Evolutionary conservation across 768 basidiomycete species (phyloP), one percentile per base, ranked within the genome.

Genomic region (Russula ochroleuca): DNA sequence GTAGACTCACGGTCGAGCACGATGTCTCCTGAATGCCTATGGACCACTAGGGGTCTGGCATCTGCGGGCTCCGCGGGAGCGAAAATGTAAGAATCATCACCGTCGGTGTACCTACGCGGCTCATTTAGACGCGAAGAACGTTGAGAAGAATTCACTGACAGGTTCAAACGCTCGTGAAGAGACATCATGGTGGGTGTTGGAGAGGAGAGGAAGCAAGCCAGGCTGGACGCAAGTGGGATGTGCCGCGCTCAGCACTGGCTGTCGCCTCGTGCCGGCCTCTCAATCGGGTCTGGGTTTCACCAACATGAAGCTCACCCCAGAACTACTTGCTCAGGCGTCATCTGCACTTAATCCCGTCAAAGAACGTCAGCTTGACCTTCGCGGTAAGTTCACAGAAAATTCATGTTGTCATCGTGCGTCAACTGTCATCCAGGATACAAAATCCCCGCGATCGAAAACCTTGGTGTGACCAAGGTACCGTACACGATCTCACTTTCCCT

Each of bases 401-500:
- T 13, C 43, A 17, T 40, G 11, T 56, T 40, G 38, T 61, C 54
- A 49, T 41, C 59, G 19, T 65, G 63, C 62, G 37, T 47, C 51
- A 25, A 56, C 21, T 33, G 59, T 59, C 47, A 40, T 56, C 57
- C 70, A 69, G 92, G 93, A 62, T 89, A 90, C 78, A 94, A 92
- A 83, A 94, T 95, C 69, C 93, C 94, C 59, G 85, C 90, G 61
- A 96, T 96, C 73, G 94, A 96, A 87, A 96, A 96, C 81, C 82
- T 96, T 69, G 94, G 93, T 80, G 90, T 94, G 67, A 92, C 93
- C 74, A 87, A 81, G 81, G 91, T 86, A 47, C 74, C 69, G 84
- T 75, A 45, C 62, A 56, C 35, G 33, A 53, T 40, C 45, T 67
- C 43, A 67, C 61, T 69, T 66, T 52, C 63, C 11, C 43, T 41